Conservation (phyloP, 805 yeast species). For the Yamadazyma sp. region DNA sequence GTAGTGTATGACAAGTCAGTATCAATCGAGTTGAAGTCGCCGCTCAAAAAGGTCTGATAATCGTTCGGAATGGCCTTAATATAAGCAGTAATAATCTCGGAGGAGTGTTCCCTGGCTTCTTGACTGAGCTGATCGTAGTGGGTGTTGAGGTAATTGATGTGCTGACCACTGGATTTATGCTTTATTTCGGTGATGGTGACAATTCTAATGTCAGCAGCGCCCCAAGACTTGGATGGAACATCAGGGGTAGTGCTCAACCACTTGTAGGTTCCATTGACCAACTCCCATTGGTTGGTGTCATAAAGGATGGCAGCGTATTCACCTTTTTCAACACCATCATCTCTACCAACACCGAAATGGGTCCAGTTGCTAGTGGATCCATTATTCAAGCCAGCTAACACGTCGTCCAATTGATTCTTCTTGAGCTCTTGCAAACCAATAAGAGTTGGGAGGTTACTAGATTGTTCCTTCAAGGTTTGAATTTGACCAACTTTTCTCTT, state of each 20-base stretch:
- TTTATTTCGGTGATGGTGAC: conserved; percentile 41
- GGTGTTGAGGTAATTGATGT: conserved; percentile 43
- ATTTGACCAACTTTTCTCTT: conserved; percentile 39
- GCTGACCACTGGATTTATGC: conserved; percentile 46
- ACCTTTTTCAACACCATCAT: conserved; percentile 50
- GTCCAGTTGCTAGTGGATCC: conserved; percentile 43
- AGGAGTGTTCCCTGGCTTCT: conserved; percentile 45
- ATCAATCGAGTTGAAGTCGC: conserved; percentile 53
- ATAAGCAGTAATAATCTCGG: conserved; percentile 44
- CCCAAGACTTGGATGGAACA: conserved; percentile 45
- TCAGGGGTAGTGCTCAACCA: conserved; percentile 60
- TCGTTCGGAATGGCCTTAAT: conserved; percentile 31
- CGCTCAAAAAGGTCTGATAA: conserved; percentile 45
- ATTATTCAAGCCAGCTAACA: conserved; percentile 36
- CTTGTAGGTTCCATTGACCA: conserved; percentile 42
- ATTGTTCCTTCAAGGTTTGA: conserved; percentile 15
- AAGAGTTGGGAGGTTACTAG: conserved; percentile 25
- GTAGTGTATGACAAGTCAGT: conserved; percentile 30
- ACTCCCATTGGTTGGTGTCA: conserved; percentile 34
- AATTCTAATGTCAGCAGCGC: conserved; percentile 41
- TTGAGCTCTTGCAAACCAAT: conserved; percentile 41
- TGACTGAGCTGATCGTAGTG: conserved; percentile 53
- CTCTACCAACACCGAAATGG: conserved; percentile 49
- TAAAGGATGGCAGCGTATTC: conserved; percentile 53
- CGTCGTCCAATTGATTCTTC: conserved; percentile 40